phyloP scores from a whole-genome alignment of 2,329 filamentous ascomycete genomes.

The Arthrobotrys sinensis region DNA sequence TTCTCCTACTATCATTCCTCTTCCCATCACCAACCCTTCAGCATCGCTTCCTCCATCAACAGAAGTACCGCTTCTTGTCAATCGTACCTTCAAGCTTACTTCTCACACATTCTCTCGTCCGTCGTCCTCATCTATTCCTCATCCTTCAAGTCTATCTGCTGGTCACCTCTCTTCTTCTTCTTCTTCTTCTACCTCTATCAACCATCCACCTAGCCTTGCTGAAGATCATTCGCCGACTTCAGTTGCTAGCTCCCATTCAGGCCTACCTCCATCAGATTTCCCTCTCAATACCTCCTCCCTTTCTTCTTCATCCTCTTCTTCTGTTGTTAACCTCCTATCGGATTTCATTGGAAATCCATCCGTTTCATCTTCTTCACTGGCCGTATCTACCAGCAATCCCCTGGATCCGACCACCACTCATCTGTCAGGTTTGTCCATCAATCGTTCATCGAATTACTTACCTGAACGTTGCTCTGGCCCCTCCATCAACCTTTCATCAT shows the following conservation, averaged over 20 bases:
- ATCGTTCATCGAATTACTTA: slow-evolving; percentile 15
- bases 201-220: slow-evolving; percentile 1
- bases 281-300: neutral
- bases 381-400: neutral
- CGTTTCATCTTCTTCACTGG: neutral
- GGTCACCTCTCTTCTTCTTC: neutral
- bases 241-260: neutral
- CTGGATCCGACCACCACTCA: neutral
- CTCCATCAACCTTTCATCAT: slow-evolving; percentile 2
- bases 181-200: neutral
- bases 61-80: slow-evolving; percentile 18
- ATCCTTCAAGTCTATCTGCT: neutral
- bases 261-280: neutral
- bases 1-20: neutral
- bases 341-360: slow-evolving; percentile 1
- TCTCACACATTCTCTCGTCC: slow-evolving; percentile 6
- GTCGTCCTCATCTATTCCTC: slow-evolving; percentile 1
- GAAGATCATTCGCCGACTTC: neutral
- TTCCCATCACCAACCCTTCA: neutral
- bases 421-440: slow-evolving; percentile 1
- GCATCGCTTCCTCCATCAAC: slow-evolving; percentile 2
- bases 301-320: neutral
- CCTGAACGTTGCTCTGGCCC: slow-evolving; percentile 15
- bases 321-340: neutral
- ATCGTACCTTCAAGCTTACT: slow-evolving; percentile 27